phyloP scores from a whole-genome alignment of 2,329 filamentous ascomycete species.

The Phialophora verrucosa region DNA sequence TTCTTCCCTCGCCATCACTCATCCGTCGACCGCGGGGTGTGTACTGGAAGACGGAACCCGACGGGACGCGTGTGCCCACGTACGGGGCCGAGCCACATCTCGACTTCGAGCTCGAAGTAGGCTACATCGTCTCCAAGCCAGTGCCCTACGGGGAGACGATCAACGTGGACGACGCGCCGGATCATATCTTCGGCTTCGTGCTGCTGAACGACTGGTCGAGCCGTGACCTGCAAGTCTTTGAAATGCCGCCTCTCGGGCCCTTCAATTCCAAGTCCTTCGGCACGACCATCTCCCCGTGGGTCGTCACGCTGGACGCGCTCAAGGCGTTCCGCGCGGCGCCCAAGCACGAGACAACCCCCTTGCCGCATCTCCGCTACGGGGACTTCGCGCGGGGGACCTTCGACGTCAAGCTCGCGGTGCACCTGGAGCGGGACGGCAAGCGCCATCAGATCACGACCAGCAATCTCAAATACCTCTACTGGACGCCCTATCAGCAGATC shows the following conservation, averaged over 20 bases:
- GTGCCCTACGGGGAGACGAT: constrained; percentile 48
- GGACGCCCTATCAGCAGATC: constrained; percentile 41
- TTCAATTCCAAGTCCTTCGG: constrained; percentile 66
- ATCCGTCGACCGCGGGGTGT: constrained; percentile 24
- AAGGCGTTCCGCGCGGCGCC: constrained; percentile 36
- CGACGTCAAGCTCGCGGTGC: constrained; percentile 27
- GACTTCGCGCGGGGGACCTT: constrained; percentile 27
- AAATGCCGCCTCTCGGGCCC: constrained; percentile 66
- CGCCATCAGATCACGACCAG: constrained; percentile 34
- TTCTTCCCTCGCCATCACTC: constrained; percentile 24
- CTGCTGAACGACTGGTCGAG: constrained; percentile 45
- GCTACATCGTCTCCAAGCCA: constrained; percentile 52
- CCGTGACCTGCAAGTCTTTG: constrained; percentile 66
- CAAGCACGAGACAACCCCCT: constrained; percentile 20
- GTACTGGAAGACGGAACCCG: constrained; percentile 12
- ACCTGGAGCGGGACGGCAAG: constrained; percentile 35
- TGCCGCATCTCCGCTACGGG: constrained; percentile 27
- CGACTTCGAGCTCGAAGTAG: constrained; percentile 60
- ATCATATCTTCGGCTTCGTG: constrained; percentile 68
- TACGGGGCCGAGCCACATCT: constrained; percentile 67
- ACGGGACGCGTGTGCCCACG: constrained; percentile 10
- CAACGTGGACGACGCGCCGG: constrained; percentile 50
- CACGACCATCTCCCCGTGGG: constrained; percentile 65
- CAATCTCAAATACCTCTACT: constrained; percentile 41
- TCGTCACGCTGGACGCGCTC: constrained; percentile 64